phyloP scores from a whole-genome alignment of 1,284 basidiomycete genomes.

The Ustilago hordei region DNA sequence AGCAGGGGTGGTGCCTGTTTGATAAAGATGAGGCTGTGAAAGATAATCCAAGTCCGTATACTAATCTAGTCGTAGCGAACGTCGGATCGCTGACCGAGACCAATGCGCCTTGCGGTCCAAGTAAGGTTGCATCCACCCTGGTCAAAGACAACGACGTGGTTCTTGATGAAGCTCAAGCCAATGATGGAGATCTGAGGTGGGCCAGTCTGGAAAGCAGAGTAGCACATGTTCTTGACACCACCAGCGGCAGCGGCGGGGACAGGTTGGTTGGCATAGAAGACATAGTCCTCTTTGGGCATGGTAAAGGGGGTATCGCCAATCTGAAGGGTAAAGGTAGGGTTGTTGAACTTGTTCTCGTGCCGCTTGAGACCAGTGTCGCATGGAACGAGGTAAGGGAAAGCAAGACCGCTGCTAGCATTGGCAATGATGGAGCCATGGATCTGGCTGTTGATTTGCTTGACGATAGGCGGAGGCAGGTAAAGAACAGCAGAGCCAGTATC shows the following conservation, averaged over 20 bases:
- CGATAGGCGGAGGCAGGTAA: conserved; percentile 44
- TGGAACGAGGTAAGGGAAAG: conserved; percentile 54
- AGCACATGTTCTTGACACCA: conserved; percentile 50
- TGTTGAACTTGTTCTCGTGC: conserved; percentile 44
- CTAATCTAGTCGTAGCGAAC: conserved; percentile 33
- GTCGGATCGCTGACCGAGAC: conserved; percentile 44
- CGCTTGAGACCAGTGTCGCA: conserved; percentile 53
- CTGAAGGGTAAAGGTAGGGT: conserved; percentile 41
- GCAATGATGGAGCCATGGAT: conserved; percentile 44
- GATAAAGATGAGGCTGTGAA: not conserved
- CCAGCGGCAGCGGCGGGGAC: conserved; percentile 35
- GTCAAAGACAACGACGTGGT: conserved; percentile 55
- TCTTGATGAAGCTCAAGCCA: conserved; percentile 60
- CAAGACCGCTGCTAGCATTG: conserved; percentile 28
- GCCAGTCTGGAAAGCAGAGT: conserved; percentile 55
- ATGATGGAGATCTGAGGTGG: conserved; percentile 50
- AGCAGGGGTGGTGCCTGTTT: not conserved
- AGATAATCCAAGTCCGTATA: not conserved
- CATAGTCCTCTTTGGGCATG: conserved; percentile 54
- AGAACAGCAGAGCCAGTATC: conserved; percentile 58
- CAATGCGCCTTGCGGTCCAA: conserved; percentile 38
- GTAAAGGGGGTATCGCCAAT: conserved; percentile 46
- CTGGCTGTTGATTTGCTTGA: conserved; percentile 45
- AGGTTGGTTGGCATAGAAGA: conserved; percentile 57
- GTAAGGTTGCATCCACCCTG: conserved; percentile 45